phyloP scores from a whole-genome alignment of 306 rosid genomes.

The Quercus glauca region DNA sequence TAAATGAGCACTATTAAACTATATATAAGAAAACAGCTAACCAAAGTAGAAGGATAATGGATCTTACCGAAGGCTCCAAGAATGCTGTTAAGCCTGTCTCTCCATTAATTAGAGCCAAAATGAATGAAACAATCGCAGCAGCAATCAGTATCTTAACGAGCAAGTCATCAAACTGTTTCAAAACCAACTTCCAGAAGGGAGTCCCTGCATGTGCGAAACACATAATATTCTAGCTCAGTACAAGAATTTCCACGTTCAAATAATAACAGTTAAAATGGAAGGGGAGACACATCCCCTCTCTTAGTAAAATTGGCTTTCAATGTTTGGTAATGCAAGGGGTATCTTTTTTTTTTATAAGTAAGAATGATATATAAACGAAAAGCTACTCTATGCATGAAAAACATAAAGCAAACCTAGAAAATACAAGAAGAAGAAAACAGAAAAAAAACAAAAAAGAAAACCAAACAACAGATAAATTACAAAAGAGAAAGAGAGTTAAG shows the following conservation, averaged over 20 bases:
- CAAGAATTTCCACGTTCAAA: slow-evolving; percentile 1
- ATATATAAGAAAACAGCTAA: slow-evolving; percentile 8
- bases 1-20: slow-evolving; percentile 4
- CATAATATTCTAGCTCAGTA: slow-evolving; percentile 20
- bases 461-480: no score
- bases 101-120: slow-evolving; percentile 84
- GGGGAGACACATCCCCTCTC: background rate
- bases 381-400: no score
- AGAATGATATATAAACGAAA: no score
- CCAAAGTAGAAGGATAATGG: slow-evolving; percentile 2
- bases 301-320: background rate
- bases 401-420: no score
- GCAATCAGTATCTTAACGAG: slow-evolving; percentile 91
- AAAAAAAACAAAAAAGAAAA: no score
- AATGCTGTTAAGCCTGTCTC: slow-evolving; percentile 93
- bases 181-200: slow-evolving; percentile 90
- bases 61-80: slow-evolving; percentile 96
- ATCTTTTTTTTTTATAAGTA: no score
- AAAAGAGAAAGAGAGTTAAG: no score
- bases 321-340: background rate
- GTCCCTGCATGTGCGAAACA: slow-evolving; percentile 61
- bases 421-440: no score
- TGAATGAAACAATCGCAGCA: slow-evolving; percentile 81
- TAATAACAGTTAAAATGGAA: background rate
- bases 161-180: slow-evolving; percentile 95